Evolutionary conservation across 192 early-diverging fungal species (phyloP), one percentile per base, ranked within the genome.

Genomic region (Gaertneriomyces sp.): DNA sequence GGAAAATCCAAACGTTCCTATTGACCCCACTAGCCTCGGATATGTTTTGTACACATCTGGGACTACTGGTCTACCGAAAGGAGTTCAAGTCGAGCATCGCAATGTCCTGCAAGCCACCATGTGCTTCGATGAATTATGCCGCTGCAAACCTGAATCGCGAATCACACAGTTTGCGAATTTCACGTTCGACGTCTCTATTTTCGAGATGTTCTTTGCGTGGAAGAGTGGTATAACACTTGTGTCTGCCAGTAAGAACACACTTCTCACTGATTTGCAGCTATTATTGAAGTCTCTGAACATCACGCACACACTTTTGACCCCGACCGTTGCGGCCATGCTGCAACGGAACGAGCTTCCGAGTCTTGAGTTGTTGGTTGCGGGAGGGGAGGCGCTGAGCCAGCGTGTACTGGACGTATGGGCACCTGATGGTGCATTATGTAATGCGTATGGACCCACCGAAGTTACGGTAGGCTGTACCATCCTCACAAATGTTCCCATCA

Each of bases 11-110:
- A 33, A 33, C 25, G 25, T 33, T 2, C 25, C 25, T 33, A 33
- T 33, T 33, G 25, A 33, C 25, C 2, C 25, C 25, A 33, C 1
- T 2, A 33, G 25, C 25, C 25, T 33, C 25, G 25, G 25, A 14
- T 78, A 77, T 49, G 55, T 78, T 6, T 14, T 78, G 11, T 78
- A 71, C 63, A 78, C 76, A 7, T 74, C 70, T 8, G 76, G 76
- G 12, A 80, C 76, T 19, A 78, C 76, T 1, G 75, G 76, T 11
- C 47, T 20, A 45, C 76, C 76, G 33, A 78, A 78, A 44, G 76
- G 75, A 5, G 74, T 76, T n/a, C 40, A 14, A 20, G 57, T 57
- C 10, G 53, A 58, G 53, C 53, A 38, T 19, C 10, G 16, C 38
- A 39, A 38, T 12, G 20, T 40, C 42, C 53, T 60, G 12, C 16